phyloP scores from a whole-genome alignment of 805 yeast genomes.

The Candida xyloterini region DNA sequence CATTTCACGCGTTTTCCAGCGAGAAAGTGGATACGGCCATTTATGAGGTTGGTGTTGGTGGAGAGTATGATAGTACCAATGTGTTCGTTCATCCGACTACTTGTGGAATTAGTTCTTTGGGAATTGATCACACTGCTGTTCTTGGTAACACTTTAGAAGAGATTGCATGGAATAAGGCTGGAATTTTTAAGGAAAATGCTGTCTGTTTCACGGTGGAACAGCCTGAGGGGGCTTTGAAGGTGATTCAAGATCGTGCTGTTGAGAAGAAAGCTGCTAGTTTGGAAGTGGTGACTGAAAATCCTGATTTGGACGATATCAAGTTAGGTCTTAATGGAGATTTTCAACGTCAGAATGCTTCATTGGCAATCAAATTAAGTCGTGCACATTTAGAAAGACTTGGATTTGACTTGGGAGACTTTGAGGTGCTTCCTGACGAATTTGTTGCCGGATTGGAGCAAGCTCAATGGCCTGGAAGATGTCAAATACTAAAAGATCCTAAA shows the following conservation, averaged over 20 bases:
- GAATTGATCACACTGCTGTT: constrained; percentile 87
- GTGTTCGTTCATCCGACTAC: constrained; percentile 74
- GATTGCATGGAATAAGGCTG: constrained; percentile 96
- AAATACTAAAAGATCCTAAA: constrained; percentile 46
- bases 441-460: constrained; percentile 61
- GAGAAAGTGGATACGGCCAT: constrained; percentile 94
- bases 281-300: constrained; percentile 45
- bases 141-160: constrained; percentile 84
- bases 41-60: constrained; percentile 98
- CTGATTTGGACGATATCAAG: constrained; percentile 39
- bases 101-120: constrained; percentile 82
- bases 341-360: constrained; percentile 81
- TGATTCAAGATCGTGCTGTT: constrained; percentile 60
- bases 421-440: constrained; percentile 47
- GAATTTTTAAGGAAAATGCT: constrained; percentile 71
- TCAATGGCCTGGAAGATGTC: constrained; percentile 96
- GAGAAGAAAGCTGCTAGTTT: constrained; percentile 55
- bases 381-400: constrained; percentile 56
- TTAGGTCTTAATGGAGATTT: constrained; percentile 83
- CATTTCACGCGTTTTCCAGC: constrained; percentile 84
- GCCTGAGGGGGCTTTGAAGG: constrained; percentile 50
- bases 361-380: constrained; percentile 71
- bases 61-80: constrained; percentile 95
- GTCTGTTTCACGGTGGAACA: constrained; percentile 67
- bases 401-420: constrained; percentile 28